phyloP scores from a whole-genome alignment of 495 filamentous ascomycete genomes.

The Penicillium manginii region DNA sequence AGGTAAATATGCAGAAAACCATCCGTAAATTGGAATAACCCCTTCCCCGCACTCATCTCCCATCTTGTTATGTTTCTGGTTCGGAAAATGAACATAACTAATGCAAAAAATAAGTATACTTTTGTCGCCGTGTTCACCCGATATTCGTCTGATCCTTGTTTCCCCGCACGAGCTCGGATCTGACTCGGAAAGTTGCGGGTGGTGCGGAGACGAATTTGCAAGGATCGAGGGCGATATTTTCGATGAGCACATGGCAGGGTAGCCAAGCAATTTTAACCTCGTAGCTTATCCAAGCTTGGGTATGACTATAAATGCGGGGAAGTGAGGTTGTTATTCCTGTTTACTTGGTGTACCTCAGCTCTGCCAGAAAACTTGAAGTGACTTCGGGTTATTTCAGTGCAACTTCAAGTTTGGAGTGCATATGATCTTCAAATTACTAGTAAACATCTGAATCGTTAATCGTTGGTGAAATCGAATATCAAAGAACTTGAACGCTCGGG shows the following conservation, averaged over 20 bases:
- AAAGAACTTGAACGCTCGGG: too few relatives aligned
- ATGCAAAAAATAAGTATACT: background rate
- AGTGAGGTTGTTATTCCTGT: background rate
- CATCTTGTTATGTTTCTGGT: background rate
- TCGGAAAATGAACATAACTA: background rate
- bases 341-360: too few relatives aligned
- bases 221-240: background rate
- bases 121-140: background rate
- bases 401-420: too few relatives aligned
- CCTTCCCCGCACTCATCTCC: background rate
- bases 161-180: conserved; percentile 1
- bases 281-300: background rate
- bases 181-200: background rate
- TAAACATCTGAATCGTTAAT: too few relatives aligned
- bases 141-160: background rate
- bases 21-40: too few relatives aligned
- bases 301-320: background rate
- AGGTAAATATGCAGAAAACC: too few relatives aligned
- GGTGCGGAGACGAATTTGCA: background rate
- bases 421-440: too few relatives aligned
- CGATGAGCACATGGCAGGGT: background rate
- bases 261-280: conserved; percentile 3
- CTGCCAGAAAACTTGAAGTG: too few relatives aligned
- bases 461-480: too few relatives aligned
- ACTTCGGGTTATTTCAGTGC: too few relatives aligned